These are phyloP conservation scores for Alternaria sp. DNA, from an alignment of 2,329 filamentous ascomycete genomes.

Conservation along the genomic window DNA sequence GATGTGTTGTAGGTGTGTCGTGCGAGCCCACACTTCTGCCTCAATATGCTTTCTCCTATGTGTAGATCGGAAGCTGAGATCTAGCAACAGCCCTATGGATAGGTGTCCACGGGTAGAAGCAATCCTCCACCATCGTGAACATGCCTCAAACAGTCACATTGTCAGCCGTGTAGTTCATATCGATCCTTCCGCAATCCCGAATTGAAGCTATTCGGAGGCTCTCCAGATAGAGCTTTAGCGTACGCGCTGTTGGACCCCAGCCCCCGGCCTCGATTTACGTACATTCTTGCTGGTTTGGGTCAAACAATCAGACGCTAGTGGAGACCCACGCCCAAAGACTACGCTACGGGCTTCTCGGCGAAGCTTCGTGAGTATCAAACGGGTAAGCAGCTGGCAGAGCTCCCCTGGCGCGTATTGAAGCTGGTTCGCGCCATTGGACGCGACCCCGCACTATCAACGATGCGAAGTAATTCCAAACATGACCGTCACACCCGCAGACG, in stretches of 20 bases:
- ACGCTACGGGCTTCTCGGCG: constrained; percentile 26
- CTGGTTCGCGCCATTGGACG: constrained; percentile 44
- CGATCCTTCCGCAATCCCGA: constrained; percentile 17
- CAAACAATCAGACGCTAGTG: constrained; percentile 23
- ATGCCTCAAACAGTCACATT: not conserved
- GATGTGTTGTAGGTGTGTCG: not conserved
- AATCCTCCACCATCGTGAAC: not conserved
- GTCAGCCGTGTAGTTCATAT: constrained; percentile 1
- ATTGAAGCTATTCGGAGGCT: constrained; percentile 25
- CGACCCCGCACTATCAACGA: constrained; percentile 47
- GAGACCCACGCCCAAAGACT: constrained; percentile 20
- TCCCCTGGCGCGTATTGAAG: constrained; percentile 31
- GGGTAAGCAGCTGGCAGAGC: constrained; percentile 25
- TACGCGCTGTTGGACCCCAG: constrained; percentile 20
- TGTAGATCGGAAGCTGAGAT: not conserved
- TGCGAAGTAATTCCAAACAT: constrained; percentile 46
- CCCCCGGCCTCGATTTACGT: constrained; percentile 32
- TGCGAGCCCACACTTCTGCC: not conserved
- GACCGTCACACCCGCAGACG: constrained; percentile 39
- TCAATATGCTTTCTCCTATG: not conserved
- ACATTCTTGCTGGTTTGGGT: constrained; percentile 19
- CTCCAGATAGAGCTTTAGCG: constrained; percentile 24
- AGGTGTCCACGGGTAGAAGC: not conserved
- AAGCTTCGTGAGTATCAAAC: constrained; percentile 22
- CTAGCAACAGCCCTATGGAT: not conserved